These are phyloP conservation scores for Stephanodiscus triporus DNA, from an alignment of 108 stramenopile species.

Conservation along the genomic window DNA sequence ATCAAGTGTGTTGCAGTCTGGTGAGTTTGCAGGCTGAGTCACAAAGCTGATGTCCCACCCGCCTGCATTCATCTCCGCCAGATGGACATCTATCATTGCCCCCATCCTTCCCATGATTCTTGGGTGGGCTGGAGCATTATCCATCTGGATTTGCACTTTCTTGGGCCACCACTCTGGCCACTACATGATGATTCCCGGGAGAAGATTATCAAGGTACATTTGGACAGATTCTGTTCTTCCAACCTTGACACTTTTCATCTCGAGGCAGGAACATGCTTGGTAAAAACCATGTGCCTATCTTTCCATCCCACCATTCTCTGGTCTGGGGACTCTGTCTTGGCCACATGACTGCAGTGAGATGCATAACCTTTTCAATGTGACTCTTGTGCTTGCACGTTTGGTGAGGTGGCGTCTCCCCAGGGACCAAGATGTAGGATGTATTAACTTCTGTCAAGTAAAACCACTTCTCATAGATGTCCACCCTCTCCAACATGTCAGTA, in stretches of 20 bases:
- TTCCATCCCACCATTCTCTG: slow-evolving; percentile 20
- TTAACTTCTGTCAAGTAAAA: background rate
- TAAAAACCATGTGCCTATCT: slow-evolving; percentile 11
- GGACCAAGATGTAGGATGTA: background rate
- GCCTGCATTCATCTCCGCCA: background rate
- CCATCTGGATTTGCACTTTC: slow-evolving; percentile 4
- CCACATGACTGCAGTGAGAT: slow-evolving; percentile 4
- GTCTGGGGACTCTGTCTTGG: slow-evolving; percentile 6
- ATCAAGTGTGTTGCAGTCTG: slow-evolving; percentile 20
- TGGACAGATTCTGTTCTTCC: background rate
- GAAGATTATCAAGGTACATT: background rate
- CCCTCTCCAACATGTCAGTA: slow-evolving; percentile 1
- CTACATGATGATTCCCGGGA: background rate
- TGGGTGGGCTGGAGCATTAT: slow-evolving; percentile 19
- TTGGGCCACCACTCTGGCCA: slow-evolving; percentile 17
- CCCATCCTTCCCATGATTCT: background rate
- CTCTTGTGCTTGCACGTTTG: slow-evolving; percentile 8
- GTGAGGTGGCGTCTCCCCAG: background rate
- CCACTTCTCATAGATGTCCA: slow-evolving; percentile 31
- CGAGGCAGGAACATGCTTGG: background rate
- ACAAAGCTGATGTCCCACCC: slow-evolving; percentile 5
- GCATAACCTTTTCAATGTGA: slow-evolving; percentile 27
- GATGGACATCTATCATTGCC: background rate
- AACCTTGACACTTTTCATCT: background rate
- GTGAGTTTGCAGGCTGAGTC: slow-evolving; percentile 11